Evolutionary conservation across 148 eudicot genomes (phyloP).

Genomic region (Cornus controversa): DNA sequence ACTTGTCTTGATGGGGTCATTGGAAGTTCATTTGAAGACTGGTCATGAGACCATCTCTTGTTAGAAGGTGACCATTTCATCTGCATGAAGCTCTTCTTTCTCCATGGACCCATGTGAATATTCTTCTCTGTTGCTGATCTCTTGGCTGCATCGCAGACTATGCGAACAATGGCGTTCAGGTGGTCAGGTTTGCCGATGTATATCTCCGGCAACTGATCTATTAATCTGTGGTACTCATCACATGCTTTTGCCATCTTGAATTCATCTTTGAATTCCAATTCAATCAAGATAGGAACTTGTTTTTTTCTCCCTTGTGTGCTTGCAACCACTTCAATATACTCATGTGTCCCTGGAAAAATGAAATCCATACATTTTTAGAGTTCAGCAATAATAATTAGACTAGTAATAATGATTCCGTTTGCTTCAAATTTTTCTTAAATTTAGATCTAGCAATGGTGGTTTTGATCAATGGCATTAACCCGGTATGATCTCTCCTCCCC

Average conservation of each 20-base stretch:
- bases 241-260: constrained; percentile 39
- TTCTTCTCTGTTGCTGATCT: constrained; percentile 24
- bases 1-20: neutral
- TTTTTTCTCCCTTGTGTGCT: constrained; percentile 19
- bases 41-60: neutral
- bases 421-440: too few relatives aligned
- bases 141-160: constrained; percentile 36
- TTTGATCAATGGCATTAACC: too few relatives aligned
- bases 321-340: constrained; percentile 29
- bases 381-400: too few relatives aligned
- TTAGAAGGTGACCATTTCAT: constrained; percentile 35
- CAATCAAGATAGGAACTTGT: constrained; percentile 20
- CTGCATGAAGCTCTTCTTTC: constrained; percentile 34
- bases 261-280: constrained; percentile 27
- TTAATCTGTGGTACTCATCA: constrained; percentile 17
- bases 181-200: constrained; percentile 28
- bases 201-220: constrained; percentile 17
- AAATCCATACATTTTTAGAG: neutral
- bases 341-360: constrained; percentile 23
- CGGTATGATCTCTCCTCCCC: too few relatives aligned
- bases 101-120: constrained; percentile 31
- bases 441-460: too few relatives aligned
- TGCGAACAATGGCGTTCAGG: constrained; percentile 24
- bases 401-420: too few relatives aligned
- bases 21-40: neutral